These are phyloP conservation scores for Populus simonii DNA, from an alignment of 345 rosid species.

Conservation along the genomic window DNA sequence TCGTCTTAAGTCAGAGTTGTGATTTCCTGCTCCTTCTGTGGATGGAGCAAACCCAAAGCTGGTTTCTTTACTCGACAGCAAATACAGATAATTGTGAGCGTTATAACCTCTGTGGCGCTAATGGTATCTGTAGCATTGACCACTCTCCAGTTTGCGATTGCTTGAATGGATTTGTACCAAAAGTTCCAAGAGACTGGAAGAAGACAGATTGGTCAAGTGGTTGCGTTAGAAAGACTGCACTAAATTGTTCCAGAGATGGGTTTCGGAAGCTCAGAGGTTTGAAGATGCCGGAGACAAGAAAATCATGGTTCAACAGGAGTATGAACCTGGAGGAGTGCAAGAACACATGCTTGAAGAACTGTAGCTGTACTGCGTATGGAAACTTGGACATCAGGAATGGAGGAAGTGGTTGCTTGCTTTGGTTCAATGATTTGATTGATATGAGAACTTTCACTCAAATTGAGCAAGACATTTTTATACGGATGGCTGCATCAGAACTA, in stretches of 20 bases:
- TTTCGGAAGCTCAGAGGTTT: conserved; percentile 14
- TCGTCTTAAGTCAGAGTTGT: neutral
- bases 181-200: neutral
- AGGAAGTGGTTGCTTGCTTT: neutral
- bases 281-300: conserved; percentile 5
- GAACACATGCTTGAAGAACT: too few species aligned
- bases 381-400: neutral
- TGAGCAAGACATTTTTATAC: neutral
- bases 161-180: neutral
- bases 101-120: too few species aligned
- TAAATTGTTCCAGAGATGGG: neutral
- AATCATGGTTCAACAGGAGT: too few species aligned
- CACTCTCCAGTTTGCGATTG: neutral
- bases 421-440: conserved; percentile 1
- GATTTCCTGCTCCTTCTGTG: neutral
- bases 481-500: too few species aligned
- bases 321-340: too few species aligned
- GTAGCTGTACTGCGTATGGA: too few species aligned
- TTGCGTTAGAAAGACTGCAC: neutral
- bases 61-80: neutral
- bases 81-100: too few species aligned
- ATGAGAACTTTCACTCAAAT: neutral
- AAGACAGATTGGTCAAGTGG: neutral
- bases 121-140: too few species aligned
- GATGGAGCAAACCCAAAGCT: neutral